Percentiles rank a stretch among this genome's conserved stretches.
Evolutionary conservation across 2,329 filamentous ascomycete genomes (phyloP).

Genomic region (Grosmannia huntii): DNA sequence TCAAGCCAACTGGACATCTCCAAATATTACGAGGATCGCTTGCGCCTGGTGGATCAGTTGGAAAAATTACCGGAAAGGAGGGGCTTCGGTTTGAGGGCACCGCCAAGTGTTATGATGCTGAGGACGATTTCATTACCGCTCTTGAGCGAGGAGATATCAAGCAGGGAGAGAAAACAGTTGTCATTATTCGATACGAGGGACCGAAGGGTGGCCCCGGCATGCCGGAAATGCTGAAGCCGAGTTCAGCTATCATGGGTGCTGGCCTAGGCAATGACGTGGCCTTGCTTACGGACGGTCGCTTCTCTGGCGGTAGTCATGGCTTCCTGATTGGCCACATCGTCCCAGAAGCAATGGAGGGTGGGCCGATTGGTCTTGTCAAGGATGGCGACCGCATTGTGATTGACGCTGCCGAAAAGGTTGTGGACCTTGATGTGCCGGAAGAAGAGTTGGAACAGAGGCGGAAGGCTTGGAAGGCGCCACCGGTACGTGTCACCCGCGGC

Average conservation of each 20-base stretch:
- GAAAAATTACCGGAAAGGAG: constrained; percentile 92
- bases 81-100: constrained; percentile 71
- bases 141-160: constrained; percentile 68
- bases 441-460: constrained; percentile 47
- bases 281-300: constrained; percentile 61
- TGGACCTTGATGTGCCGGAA: constrained; percentile 53
- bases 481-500: constrained; percentile 45
- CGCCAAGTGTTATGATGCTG: constrained; percentile 73
- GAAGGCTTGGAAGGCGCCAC: constrained; percentile 49
- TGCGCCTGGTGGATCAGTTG: constrained; percentile 75
- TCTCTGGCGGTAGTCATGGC: constrained; percentile 71
- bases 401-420: constrained; percentile 61
- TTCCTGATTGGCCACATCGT: constrained; percentile 84
- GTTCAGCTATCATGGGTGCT: constrained; percentile 82
- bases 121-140: constrained; percentile 66
- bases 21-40: constrained; percentile 80
- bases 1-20: constrained; percentile 78
- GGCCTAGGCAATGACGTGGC: constrained; percentile 66
- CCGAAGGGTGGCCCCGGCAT: constrained; percentile 90
- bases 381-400: constrained; percentile 75
- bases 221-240: constrained; percentile 92
- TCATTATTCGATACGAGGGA: constrained; percentile 86
- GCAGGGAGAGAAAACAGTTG: constrained; percentile 75
- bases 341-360: constrained; percentile 74
- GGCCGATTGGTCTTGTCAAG: constrained; percentile 69